A percentile compares a stretch with the other conserved stretches of the same genome.
These are phyloP conservation scores for Candida insectalens DNA, from an alignment of 805 yeast species.

Conservation along the genomic window DNA sequence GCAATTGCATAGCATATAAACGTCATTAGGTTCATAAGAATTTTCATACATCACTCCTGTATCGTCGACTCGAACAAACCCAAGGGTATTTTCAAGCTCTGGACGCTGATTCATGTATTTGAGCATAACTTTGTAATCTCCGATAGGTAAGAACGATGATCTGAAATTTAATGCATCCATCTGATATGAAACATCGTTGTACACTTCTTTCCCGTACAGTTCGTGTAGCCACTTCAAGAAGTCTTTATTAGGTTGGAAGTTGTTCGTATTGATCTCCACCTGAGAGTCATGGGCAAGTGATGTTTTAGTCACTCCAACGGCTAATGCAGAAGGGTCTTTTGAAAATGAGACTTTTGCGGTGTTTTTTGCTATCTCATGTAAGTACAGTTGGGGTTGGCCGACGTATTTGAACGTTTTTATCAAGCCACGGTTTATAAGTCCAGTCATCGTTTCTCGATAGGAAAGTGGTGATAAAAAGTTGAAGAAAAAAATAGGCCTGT, in stretches of 20 bases:
- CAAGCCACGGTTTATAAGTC: constrained; percentile 12
- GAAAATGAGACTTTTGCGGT: constrained; percentile 21
- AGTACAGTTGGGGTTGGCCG: constrained; percentile 18
- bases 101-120: constrained; percentile 46
- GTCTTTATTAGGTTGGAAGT: constrained; percentile 19
- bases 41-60: constrained; percentile 44
- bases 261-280: constrained; percentile 9
- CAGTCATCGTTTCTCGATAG: constrained; percentile 3
- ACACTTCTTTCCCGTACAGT: constrained; percentile 15
- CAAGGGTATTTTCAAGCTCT: constrained; percentile 60
- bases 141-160: constrained; percentile 54
- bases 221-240: constrained; percentile 17
- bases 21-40: constrained; percentile 46
- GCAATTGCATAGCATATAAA: constrained; percentile 44
- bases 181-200: constrained; percentile 41
- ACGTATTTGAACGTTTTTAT: constrained; percentile 14
- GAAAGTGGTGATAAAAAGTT: constrained; percentile 3
- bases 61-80: constrained; percentile 52
- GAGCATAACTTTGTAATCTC: constrained; percentile 60
- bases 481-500: too few relatives aligned
- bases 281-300: constrained; percentile 1
- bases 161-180: constrained; percentile 48
- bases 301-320: constrained; percentile 14
- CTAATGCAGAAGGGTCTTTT: constrained; percentile 13
- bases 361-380: constrained; percentile 13